phyloP scores from a whole-genome alignment of 176 grass and related monocot species.

The Avena eriantha region DNA sequence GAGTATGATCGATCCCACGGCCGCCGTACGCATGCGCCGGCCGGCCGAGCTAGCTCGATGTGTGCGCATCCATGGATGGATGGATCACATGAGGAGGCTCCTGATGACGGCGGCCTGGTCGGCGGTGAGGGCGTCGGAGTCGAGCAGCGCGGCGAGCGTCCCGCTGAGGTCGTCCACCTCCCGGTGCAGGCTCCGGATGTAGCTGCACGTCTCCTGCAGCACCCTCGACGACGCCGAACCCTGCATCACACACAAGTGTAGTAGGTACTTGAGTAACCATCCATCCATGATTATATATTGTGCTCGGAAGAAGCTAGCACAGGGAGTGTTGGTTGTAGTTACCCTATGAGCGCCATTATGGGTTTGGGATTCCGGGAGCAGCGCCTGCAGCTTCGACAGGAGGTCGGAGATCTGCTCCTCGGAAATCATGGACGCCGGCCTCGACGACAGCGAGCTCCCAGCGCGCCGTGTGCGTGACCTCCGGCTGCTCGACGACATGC shows the following conservation, averaged over 20 bases:
- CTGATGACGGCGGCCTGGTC: conserved; percentile 76
- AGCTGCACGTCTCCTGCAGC: conserved; percentile 85
- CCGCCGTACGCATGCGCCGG: not conserved
- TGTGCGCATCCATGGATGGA: not conserved
- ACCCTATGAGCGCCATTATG: conserved; percentile 59
- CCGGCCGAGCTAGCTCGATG: not conserved
- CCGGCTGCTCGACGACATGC: conserved; percentile 76
- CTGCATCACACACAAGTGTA: conserved; percentile 37
- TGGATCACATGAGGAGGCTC: conserved; percentile 74
- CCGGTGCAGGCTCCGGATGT: conserved; percentile 82
- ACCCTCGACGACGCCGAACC: conserved; percentile 62
- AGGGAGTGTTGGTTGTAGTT: not conserved
- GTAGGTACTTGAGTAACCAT: not conserved
- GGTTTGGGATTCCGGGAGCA: conserved; percentile 67
- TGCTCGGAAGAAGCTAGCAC: no score
- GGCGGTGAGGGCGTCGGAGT: conserved; percentile 53
- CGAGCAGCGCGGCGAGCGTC: conserved; percentile 71
- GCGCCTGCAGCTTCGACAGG: conserved; percentile 74
- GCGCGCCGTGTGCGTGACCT: conserved; percentile 63
- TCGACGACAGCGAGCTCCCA: conserved; percentile 44
- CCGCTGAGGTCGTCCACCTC: conserved; percentile 79
- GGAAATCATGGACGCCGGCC: conserved; percentile 42
- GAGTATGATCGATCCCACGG: not conserved
- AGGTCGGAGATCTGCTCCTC: conserved; percentile 83
- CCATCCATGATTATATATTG: not conserved